These are phyloP conservation scores for Stereum hirsutum DNA, from an alignment of 1,284 basidiomycete species.

Conservation along the genomic window DNA sequence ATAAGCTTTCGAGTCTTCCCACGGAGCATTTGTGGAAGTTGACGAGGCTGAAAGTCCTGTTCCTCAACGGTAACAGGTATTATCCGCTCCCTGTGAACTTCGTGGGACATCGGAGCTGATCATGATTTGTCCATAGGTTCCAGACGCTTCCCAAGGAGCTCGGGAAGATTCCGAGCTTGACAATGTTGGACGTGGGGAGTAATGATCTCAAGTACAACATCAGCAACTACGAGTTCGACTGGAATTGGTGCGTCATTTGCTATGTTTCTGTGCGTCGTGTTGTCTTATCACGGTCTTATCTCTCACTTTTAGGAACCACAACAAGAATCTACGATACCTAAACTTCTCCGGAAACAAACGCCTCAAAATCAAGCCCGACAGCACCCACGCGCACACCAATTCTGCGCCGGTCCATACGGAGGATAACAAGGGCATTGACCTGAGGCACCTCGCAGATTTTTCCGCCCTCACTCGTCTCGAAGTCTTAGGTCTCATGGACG, in stretches of 20 bases:
- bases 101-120: too few species aligned
- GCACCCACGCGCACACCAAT: conserved; percentile 24
- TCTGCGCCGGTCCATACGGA: too few species aligned
- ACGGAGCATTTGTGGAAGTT: conserved; percentile 78
- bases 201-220: conserved; percentile 98
- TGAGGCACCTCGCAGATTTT: conserved; percentile 71
- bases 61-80: conserved; percentile 91
- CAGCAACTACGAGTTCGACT: conserved; percentile 98
- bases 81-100: conserved; percentile 93
- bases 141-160: conserved; percentile 91
- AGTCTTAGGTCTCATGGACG: conserved; percentile 95
- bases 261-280: neutral
- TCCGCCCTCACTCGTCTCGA: conserved; percentile 76
- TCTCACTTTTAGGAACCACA: conserved; percentile 78
- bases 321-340: conserved; percentile 85
- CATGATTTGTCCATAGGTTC: too few species aligned
- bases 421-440: conserved; percentile 16
- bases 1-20: conserved; percentile 85
- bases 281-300: neutral
- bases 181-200: conserved; percentile 88
- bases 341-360: conserved; percentile 85
- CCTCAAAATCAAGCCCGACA: conserved; percentile 76
- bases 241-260: conserved; percentile 80
- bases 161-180: conserved; percentile 74
- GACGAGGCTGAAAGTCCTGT: conserved; percentile 64